These are phyloP conservation scores for Nicotiana knightiana DNA, from an alignment of 257 asterid species.

Conservation along the genomic window DNA sequence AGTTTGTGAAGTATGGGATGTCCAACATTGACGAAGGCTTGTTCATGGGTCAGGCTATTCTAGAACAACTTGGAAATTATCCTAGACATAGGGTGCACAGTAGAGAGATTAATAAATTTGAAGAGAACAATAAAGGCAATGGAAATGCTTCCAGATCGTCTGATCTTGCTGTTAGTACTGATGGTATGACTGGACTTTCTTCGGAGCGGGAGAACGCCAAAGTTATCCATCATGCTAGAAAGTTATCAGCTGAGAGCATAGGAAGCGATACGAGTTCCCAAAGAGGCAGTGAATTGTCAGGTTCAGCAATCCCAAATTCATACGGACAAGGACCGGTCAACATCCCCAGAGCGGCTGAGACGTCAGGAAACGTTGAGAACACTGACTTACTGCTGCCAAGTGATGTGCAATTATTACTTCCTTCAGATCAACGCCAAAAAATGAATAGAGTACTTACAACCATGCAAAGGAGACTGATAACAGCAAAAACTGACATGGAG, in stretches of 20 bases:
- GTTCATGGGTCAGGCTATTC: slow-evolving; percentile 90
- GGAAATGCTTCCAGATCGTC: slow-evolving; percentile 58
- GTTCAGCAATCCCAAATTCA: slow-evolving; percentile 36
- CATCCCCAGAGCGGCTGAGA: slow-evolving; percentile 39
- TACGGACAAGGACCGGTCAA: slow-evolving; percentile 43
- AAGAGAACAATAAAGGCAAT: slow-evolving; percentile 32
- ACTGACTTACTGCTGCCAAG: slow-evolving; percentile 49
- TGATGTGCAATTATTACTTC: slow-evolving; percentile 66
- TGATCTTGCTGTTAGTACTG: slow-evolving; percentile 19
- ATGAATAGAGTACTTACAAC: slow-evolving; percentile 62
- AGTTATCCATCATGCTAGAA: slow-evolving; percentile 47
- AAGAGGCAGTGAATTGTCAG: slow-evolving; percentile 55
- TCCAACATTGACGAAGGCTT: slow-evolving; percentile 93
- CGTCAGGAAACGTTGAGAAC: slow-evolving; percentile 34
- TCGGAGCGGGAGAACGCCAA: slow-evolving; percentile 30
- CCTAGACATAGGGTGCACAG: slow-evolving; percentile 55
- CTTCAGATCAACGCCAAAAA: slow-evolving; percentile 80
- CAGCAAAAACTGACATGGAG: slow-evolving; percentile 96
- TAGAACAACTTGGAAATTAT: slow-evolving; percentile 73
- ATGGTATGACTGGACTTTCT: slow-evolving; percentile 23
- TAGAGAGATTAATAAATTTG: slow-evolving; percentile 28
- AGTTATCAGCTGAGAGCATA: slow-evolving; percentile 63
- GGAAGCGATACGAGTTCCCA: slow-evolving; percentile 73
- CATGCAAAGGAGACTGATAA: slow-evolving; percentile 67
- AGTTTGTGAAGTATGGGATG: slow-evolving; percentile 91